Base-by-base conservation (phyloP, 495 filamentous ascomycete genomes). In the Mytilinidion resinicola region DNA sequence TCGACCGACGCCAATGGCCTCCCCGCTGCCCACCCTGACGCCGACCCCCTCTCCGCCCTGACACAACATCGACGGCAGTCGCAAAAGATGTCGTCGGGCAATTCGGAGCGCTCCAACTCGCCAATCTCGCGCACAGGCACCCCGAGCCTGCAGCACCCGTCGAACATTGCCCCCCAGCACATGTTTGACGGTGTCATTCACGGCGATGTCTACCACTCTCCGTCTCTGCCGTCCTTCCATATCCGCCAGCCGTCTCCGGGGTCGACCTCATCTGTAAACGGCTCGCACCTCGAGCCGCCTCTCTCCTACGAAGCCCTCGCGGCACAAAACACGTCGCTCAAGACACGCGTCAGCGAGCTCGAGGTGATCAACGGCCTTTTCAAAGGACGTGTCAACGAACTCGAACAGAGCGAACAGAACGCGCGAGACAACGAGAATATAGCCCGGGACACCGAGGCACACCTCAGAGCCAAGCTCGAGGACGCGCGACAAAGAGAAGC, bases 311-410 rank as follows among this genome's bases (percentile, higher is more conserved):
- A 96, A 64, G 82, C 85, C 49, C 76, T 95, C 10, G 75, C 89
- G 46, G 83, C 85, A 11, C 78, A 82, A 47, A 96, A 95, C 69
- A 86, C 86, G 14, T 82, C 82, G 42, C 75, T 96, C 37, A 93
- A 91, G 76, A 96, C 91, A 6, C 85, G 91, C 25, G 91, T 96
- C 48, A 88, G 81, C 64, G 93, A 99, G 70, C 78, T 99, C 19
- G 93, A 99, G 69, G 82, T 99, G 49, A 95, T 99, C 71, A 96
- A 96, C 64, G 90, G 90, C 63, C 79, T 98, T 25, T 97, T 95
- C 76, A 80, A 88, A 34, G 88, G 87, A n/a, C 84, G 91, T 21
- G 87, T 97, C 41, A 80, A 80, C 15, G 89, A 97, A 68, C 80
- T 96, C 1, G 92, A 98, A 60, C 80, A 86, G 59, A 87, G 85